Evolutionary conservation across 139 green algal genomes (phyloP).

Genomic region (Pleodorina starrii): DNA sequence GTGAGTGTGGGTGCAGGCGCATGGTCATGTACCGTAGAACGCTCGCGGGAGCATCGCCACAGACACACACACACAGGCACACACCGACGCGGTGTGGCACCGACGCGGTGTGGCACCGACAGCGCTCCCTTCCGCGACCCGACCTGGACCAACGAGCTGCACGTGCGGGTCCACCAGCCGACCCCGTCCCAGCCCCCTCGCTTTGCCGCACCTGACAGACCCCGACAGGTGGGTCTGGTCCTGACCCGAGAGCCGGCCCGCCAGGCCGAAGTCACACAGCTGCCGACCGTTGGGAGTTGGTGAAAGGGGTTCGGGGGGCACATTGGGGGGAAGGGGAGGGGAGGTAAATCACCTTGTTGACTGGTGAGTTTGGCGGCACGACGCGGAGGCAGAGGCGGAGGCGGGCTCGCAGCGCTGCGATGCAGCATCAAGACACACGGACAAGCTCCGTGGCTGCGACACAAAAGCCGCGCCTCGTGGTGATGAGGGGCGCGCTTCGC

Average conservation of each 20-base stretch:
- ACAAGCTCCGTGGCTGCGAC: no score
- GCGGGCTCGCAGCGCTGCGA: no score
- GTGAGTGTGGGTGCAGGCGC: neutral
- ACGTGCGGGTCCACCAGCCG: neutral
- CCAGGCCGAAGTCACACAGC: constrained; percentile 13
- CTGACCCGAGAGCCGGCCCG: neutral
- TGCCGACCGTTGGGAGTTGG: no score
- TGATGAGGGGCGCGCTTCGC: no score
- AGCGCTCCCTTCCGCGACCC: no score
- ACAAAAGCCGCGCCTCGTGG: no score
- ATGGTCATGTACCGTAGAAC: neutral
- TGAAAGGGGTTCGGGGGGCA: no score
- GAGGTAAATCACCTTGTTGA: neutral
- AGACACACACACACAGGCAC: neutral
- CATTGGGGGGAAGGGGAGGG: neutral
- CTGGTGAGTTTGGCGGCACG: no score
- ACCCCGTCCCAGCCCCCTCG: neutral
- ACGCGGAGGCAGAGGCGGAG: no score
- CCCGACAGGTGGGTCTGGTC: constrained; percentile 20
- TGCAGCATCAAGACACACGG: no score
- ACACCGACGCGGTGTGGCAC: neutral
- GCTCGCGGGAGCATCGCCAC: neutral
- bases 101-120: no score
- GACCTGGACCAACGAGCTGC: no score
- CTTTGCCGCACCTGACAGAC: neutral